These are phyloP conservation scores for Apodospora peruviana DNA, from an alignment of 495 filamentous ascomycete species.

Conservation along the genomic window DNA sequence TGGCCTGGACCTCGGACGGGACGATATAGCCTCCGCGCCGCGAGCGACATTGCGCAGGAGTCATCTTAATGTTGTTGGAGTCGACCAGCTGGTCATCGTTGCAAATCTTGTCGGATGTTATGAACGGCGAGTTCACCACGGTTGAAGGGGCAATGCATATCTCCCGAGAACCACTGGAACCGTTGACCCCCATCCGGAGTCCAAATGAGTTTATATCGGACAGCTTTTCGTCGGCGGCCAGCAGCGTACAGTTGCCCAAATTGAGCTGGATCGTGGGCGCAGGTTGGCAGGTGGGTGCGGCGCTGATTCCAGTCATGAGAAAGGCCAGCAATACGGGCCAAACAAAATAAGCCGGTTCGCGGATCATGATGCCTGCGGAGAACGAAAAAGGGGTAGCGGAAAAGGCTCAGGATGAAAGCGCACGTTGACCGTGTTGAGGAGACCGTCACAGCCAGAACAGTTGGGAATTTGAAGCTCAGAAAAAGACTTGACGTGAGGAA, in stretches of 20 bases:
- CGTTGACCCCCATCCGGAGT: constrained; percentile 1
- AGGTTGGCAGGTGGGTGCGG: background rate
- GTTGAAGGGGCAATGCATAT: constrained; percentile 12
- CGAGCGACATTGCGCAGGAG: constrained; percentile 2
- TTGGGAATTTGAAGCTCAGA: background rate
- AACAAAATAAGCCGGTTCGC: too few species aligned
- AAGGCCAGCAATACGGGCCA: too few species aligned
- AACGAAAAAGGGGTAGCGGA: background rate
- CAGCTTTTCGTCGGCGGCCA: background rate
- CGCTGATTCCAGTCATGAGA: background rate
- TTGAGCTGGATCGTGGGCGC: constrained; percentile 1
- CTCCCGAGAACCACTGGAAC: background rate
- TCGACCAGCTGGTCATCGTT: constrained; percentile 5
- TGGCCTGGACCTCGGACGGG: background rate
- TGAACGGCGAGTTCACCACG: constrained; percentile 5
- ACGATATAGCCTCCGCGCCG: constrained; percentile 9
- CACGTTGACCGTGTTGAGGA: background rate
- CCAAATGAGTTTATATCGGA: constrained; percentile 12
- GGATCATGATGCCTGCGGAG: too few species aligned
- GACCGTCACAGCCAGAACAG: background rate
- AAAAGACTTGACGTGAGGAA: background rate
- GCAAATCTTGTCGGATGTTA: constrained; percentile 5
- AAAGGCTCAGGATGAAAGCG: background rate
- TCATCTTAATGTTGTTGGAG: background rate
- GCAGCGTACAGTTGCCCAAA: constrained; percentile 7